Conservation (phyloP, 495 filamentous ascomycete genomes). For the Xylaria flabelliformis region DNA sequence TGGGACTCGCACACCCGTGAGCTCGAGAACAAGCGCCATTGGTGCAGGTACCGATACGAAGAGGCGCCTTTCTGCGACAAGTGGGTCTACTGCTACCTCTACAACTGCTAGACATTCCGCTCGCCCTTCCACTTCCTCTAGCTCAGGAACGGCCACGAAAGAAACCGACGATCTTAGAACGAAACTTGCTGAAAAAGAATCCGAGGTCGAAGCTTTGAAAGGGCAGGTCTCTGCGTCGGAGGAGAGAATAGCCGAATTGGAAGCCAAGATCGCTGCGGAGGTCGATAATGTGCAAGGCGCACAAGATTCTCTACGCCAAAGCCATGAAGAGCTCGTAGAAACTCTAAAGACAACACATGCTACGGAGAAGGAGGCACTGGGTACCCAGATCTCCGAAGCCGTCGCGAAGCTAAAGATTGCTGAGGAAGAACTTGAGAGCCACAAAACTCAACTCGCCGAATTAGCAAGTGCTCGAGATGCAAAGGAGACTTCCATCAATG, state of each 20-base stretch:
- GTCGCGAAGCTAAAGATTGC: slow-evolving; percentile 51
- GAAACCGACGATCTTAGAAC: slow-evolving; percentile 59
- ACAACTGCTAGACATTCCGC: slow-evolving; percentile 41
- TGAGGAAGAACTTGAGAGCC: slow-evolving; percentile 46
- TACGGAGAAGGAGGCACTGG: slow-evolving; percentile 50
- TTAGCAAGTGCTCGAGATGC: slow-evolving; percentile 45
- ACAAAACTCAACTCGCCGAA: slow-evolving; percentile 46
- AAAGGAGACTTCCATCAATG: slow-evolving; percentile 48
- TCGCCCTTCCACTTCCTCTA: slow-evolving; percentile 49
- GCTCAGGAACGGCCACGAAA: slow-evolving; percentile 46
- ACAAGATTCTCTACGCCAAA: slow-evolving; percentile 42
- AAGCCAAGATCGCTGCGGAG: slow-evolving; percentile 44
- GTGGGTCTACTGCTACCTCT: slow-evolving; percentile 36
- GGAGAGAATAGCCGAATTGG: slow-evolving; percentile 51
- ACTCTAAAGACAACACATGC: slow-evolving; percentile 55
- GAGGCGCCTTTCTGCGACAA: slow-evolving; percentile 55
- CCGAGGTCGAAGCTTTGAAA: slow-evolving; percentile 53
- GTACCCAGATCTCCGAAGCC: slow-evolving; percentile 48
- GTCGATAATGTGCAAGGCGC: slow-evolving; percentile 36
- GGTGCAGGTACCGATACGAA: slow-evolving; percentile 52
- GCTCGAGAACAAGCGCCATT: slow-evolving; percentile 42
- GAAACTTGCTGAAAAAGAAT: slow-evolving; percentile 57
- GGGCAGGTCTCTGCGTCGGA: slow-evolving; percentile 47
- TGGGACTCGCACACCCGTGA: slow-evolving; percentile 35
- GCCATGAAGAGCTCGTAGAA: slow-evolving; percentile 51